These are phyloP conservation scores for Claviceps sp. DNA, from an alignment of 2,329 filamentous ascomycete genomes.

Conservation along the genomic window DNA sequence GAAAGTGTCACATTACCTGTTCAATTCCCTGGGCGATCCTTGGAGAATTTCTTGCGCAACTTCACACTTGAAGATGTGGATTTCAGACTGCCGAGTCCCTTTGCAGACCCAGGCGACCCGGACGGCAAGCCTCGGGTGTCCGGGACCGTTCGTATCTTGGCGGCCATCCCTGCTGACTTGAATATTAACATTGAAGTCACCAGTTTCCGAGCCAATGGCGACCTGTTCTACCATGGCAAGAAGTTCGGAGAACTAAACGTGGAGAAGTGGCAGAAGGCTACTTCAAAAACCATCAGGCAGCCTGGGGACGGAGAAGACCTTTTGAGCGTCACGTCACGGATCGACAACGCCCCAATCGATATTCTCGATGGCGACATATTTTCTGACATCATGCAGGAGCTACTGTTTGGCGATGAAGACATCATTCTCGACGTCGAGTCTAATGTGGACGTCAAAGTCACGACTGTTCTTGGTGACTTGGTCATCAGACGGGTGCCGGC, in stretches of 20 bases:
- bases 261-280: constrained; percentile 69
- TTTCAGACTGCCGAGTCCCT: constrained; percentile 71
- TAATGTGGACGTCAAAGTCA: constrained; percentile 67
- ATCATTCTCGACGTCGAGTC: constrained; percentile 66
- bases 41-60: constrained; percentile 74
- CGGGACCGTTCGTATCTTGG: constrained; percentile 66
- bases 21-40: constrained; percentile 66
- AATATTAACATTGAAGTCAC: constrained; percentile 74
- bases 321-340: constrained; percentile 61
- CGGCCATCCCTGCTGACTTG: constrained; percentile 71
- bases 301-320: constrained; percentile 44
- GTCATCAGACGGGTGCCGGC: constrained; percentile 73
- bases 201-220: constrained; percentile 59
- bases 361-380: constrained; percentile 74
- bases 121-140: constrained; percentile 67
- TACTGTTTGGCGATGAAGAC: constrained; percentile 60
- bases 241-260: constrained; percentile 75
- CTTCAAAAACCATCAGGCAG: constrained; percentile 54
- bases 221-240: constrained; percentile 64
- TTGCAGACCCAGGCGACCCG: constrained; percentile 61
- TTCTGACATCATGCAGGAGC: constrained; percentile 62
- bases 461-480: constrained; percentile 70
- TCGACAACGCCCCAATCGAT: constrained; percentile 67
- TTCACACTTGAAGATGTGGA: constrained; percentile 78
- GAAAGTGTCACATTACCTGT: constrained; percentile 73